Evolutionary conservation across 2,329 filamentous ascomycete species (phyloP), one percentile per base, ranked within the genome.

Genomic region (Lasiodiplodia theobromae): DNA sequence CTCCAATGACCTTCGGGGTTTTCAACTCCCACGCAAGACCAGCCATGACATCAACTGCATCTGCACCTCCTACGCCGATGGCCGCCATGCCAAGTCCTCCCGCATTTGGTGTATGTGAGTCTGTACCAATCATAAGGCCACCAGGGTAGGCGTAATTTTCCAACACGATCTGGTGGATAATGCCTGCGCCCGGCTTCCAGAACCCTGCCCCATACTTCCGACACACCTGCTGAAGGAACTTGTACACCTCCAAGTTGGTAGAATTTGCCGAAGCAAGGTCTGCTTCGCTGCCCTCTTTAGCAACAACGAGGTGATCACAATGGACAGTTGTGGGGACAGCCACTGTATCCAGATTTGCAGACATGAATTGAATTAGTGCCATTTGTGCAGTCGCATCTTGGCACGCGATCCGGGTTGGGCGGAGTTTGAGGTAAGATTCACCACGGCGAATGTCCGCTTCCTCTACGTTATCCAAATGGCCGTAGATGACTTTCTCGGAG

Each of bases 361-460:
- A 97, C 94, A 99, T 99, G 88, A 99, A 98, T 86, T 98, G 96
- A 69, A 99, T 88, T 74, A 99, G 97, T 72, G 96, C 96, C 95
- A 98, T 98, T 88, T 98, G 96, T 72, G 96, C 96, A 70, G 96
- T 98, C 80, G 96, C 96, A 88, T 99, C 96, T 87, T 99, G 96
- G 87, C 96, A 98, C 82, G 96, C 96, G 77, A 98, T 96, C 82
- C 96, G 92, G 81, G 98, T 96, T 69, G 96, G 96, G 73, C 95
- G 92, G 74, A 99, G 90, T 87, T 95, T 97, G 74, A 99, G 89
- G 85, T 99, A 98, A 70, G 94, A 97, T 76, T 89, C 89, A 78
- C 96, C 96, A 81, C 96, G 93, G 89, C 97, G 89, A 76, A 98
- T 97, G 60, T 98, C 95, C 83, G 97, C 94, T 75, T 90, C 91